Conservation (phyloP, 345 rosid species). For the Arabidopsis arenosa region DNA sequence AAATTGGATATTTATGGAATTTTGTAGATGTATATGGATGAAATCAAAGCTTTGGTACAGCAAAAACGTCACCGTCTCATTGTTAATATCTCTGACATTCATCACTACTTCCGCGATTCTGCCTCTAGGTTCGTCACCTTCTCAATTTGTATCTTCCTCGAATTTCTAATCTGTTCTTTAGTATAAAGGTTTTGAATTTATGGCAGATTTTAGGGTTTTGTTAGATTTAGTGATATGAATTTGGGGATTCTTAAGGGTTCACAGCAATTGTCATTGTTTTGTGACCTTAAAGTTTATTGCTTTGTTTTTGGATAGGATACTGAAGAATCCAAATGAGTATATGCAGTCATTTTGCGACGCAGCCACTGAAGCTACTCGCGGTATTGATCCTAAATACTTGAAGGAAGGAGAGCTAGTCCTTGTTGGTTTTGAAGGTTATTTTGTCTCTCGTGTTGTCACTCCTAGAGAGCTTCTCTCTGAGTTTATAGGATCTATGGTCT, state of each 20-base stretch:
- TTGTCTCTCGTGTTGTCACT: conserved; percentile 90
- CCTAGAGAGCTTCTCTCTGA: conserved; percentile 96
- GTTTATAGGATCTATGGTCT: conserved; percentile 94
- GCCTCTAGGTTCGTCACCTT: conserved; percentile 57
- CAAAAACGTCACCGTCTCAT: conserved; percentile 94
- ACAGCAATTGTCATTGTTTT: background rate
- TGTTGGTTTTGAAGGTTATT: conserved; percentile 95
- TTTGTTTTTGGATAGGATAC: conserved; percentile 56
- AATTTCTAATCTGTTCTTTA: background rate
- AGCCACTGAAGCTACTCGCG: conserved; percentile 76
- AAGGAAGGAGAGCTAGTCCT: conserved; percentile 85
- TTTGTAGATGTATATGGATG: conserved; percentile 72
- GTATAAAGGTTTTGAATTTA: background rate
- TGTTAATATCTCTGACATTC: conserved; percentile 88
- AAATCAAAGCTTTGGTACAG: conserved; percentile 81
- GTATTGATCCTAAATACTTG: conserved; percentile 71
- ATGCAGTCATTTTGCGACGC: conserved; percentile 95
- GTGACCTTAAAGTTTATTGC: background rate
- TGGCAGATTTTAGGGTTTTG: background rate
- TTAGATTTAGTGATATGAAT: background rate
- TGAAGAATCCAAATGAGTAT: conserved; percentile 80
- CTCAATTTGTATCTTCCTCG: background rate
- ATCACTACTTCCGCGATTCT: conserved; percentile 63
- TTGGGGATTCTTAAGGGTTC: background rate
- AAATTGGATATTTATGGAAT: background rate